phyloP scores from a whole-genome alignment of 139 green algal species.

The Tetradesmus lagerheimii region DNA sequence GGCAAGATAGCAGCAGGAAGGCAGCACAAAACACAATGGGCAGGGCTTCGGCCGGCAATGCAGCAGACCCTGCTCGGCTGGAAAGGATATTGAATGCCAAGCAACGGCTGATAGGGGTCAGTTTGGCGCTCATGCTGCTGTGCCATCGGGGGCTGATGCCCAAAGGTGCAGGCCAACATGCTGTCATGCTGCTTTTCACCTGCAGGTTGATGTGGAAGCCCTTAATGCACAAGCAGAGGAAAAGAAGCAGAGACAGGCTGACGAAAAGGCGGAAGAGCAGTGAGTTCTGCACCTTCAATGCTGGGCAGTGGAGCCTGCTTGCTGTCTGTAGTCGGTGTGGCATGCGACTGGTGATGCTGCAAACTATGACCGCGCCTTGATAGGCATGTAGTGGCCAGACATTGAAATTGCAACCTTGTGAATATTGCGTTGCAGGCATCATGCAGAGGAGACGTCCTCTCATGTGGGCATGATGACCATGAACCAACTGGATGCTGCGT shows the following conservation, averaged over 20 bases:
- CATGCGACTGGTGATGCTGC: too few relatives aligned
- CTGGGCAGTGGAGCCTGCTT: too few relatives aligned
- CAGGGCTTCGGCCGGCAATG: slow-evolving; percentile 57
- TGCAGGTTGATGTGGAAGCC: slow-evolving; percentile 69
- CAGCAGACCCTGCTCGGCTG: slow-evolving; percentile 72
- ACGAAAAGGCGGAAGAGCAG: slow-evolving; percentile 63
- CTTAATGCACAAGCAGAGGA: slow-evolving; percentile 66
- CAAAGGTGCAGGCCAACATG: too few relatives aligned
- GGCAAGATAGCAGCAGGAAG: background rate
- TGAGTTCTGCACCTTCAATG: slow-evolving; percentile 42
- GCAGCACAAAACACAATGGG: slow-evolving; percentile 58
- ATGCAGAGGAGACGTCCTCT: background rate
- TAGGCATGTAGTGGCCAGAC: too few relatives aligned
- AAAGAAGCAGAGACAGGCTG: slow-evolving; percentile 44
- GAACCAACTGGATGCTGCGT: background rate
- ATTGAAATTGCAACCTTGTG: too few relatives aligned
- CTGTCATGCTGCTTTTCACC: background rate
- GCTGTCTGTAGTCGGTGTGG: too few relatives aligned
- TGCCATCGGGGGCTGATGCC: too few relatives aligned
- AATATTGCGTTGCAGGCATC: slow-evolving; percentile 20
- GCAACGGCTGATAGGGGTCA: slow-evolving; percentile 74
- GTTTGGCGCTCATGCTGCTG: background rate
- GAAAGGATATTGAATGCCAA: slow-evolving; percentile 80
- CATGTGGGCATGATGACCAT: slow-evolving; percentile 5
- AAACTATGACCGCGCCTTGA: too few relatives aligned